A percentile compares a stretch with the other conserved stretches of the same genome.
Evolutionary conservation across 352 stramenopile species (phyloP).

Genomic region (Pythium plurisporium): DNA sequence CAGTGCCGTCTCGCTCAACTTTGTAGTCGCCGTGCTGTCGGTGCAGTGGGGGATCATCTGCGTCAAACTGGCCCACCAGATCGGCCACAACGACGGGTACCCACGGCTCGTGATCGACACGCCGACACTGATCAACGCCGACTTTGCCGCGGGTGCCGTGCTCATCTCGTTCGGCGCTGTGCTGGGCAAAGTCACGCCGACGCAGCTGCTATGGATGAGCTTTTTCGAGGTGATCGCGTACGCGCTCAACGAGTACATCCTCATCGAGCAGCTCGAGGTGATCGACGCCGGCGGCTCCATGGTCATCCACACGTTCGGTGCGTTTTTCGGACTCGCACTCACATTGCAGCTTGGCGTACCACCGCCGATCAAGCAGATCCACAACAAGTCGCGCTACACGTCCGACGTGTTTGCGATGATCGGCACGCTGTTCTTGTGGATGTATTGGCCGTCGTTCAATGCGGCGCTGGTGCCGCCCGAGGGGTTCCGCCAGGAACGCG

Average conservation of each 20-base stretch:
- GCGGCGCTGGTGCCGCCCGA: slow-evolving; percentile 49
- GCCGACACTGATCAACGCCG: slow-evolving; percentile 65
- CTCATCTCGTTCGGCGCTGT: slow-evolving; percentile 80
- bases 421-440: slow-evolving; percentile 83
- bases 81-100: slow-evolving; percentile 37
- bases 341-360: slow-evolving; percentile 54
- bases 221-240: slow-evolving; percentile 77
- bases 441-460: slow-evolving; percentile 88
- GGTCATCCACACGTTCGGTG: slow-evolving; percentile 84
- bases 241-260: slow-evolving; percentile 73
- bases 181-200: slow-evolving; percentile 69
- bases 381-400: slow-evolving; percentile 65
- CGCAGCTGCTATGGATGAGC: slow-evolving; percentile 72
- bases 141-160: slow-evolving; percentile 73
- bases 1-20: slow-evolving; percentile 73
- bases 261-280: slow-evolving; percentile 46
- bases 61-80: slow-evolving; percentile 55
- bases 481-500: slow-evolving; percentile 62
- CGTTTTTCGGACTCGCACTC: slow-evolving; percentile 76
- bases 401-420: slow-evolving; percentile 81
- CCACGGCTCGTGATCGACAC: slow-evolving; percentile 51
- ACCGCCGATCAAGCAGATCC: slow-evolving; percentile 26
- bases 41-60: slow-evolving; percentile 70
- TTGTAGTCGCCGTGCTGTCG: slow-evolving; percentile 60
- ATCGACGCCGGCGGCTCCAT: slow-evolving; percentile 79